phyloP scores from a whole-genome alignment of 129 eudicot genomes.

The Calendula officinalis region DNA sequence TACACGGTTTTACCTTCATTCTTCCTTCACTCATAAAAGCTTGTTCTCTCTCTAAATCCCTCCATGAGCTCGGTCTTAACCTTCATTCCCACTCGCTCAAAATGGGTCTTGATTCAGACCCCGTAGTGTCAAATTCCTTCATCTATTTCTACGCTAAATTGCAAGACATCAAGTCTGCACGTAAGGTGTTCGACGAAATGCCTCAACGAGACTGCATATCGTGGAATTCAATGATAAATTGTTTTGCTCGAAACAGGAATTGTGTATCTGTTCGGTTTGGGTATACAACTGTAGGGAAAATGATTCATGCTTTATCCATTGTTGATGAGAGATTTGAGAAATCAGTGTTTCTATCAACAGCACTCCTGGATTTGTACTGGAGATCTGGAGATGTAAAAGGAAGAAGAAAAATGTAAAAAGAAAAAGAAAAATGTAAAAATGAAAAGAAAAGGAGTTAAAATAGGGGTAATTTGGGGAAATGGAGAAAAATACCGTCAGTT shows the following conservation, averaged over 20 bases:
- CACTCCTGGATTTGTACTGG: no score
- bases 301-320: no score
- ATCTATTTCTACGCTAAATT: conserved; percentile 54
- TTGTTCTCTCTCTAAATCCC: conserved; percentile 39
- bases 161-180: conserved; percentile 35
- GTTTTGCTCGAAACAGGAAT: conserved; percentile 41
- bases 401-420: no score
- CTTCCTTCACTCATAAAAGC: conserved; percentile 75
- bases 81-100: conserved; percentile 48
- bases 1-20: conserved; percentile 30
- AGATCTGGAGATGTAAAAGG: no score
- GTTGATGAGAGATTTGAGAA: no score
- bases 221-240: conserved; percentile 56
- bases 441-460: no score
- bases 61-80: conserved; percentile 40
- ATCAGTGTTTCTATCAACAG: no score
- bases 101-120: conserved; percentile 42
- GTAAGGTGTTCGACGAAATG: conserved; percentile 62
- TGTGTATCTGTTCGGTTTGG: not conserved
- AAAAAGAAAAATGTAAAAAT: no score
- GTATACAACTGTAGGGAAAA: no score
- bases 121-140: conserved; percentile 52
- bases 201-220: conserved; percentile 50
- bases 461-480: no score
- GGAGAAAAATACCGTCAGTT: no score